Evolutionary conservation across 345 rosid species (phyloP), one percentile per base, ranked within the genome.

Genomic region (Turnera subulata): DNA sequence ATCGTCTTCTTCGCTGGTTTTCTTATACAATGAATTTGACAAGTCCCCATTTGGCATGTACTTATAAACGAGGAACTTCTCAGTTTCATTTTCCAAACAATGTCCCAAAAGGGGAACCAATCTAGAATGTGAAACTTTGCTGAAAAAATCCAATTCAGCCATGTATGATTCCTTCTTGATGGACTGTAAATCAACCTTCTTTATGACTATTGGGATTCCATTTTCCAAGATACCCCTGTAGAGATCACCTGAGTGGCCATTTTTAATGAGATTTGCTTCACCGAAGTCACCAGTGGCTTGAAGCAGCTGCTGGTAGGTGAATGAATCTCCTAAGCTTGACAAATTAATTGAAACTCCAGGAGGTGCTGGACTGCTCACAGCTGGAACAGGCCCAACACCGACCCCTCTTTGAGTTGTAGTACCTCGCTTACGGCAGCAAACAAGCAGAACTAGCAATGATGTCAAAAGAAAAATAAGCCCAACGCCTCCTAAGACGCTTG

Each of bases 231-330:
- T 46, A 42, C 95, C 99, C 55, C 69, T 82, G 71, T 78, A 94
- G 29, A 94, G 84, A 71, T 73, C 85, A 50, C 99, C 99, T 0
- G 99, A 94, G 61, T 90, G 99, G 33, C 99, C 99, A 23, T 79
- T 74, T 74, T 85, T 94, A 48, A 94, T 84, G 68, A 94, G 84
- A 71, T 80, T 90, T 1, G 70, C 72, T 43, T 85, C 97, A 61
- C 54, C 75, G 50, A 90, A 88, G 12, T 82, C 81, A 53, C 75
- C 78, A 5, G 96, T 88, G 55, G 96, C 92, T 46, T 67, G 76
- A 2, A 85, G 80, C 66, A 90, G 84, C 74, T 85, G 92, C 66
- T 85, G 89, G 66, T 84, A 84, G 5, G 90, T 63, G 77, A 75
- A 88, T 18, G 84, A 67, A 55, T 82, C 88, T 20, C 99, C 99